Percentiles rank a stretch among this genome's conserved stretches.
Conservation (phyloP, 495 filamentous ascomycete species). For the Hamigera avellanea region DNA sequence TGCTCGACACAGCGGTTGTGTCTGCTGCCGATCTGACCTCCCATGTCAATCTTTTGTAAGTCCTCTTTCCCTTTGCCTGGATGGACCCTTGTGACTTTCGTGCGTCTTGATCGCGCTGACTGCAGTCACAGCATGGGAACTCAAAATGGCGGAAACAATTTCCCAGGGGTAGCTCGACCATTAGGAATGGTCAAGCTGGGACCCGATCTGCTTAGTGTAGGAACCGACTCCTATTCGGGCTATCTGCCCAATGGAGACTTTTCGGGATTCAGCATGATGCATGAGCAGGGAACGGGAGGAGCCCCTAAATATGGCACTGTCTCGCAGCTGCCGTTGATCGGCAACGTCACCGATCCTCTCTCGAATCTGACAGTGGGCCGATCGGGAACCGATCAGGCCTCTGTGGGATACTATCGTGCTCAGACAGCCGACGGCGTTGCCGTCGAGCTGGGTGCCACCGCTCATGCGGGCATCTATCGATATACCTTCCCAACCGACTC, state of each 20-base stretch:
- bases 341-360: slow-evolving; percentile 44
- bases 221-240: slow-evolving; percentile 55
- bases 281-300: slow-evolving; percentile 64
- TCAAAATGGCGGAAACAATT: slow-evolving; percentile 51
- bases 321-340: slow-evolving; percentile 49
- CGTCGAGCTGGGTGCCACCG: slow-evolving; percentile 48
- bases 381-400: slow-evolving; percentile 35
- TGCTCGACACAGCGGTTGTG: background rate
- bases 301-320: slow-evolving; percentile 65
- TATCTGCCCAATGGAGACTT: slow-evolving; percentile 48
- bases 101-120: background rate
- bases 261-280: slow-evolving; percentile 61
- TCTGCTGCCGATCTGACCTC: background rate
- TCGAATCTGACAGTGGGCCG: slow-evolving; percentile 41
- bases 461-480: slow-evolving; percentile 51
- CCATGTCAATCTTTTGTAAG: background rate
- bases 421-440: slow-evolving; percentile 38
- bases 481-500: slow-evolving; percentile 43
- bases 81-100: background rate
- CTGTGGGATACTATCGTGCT: slow-evolving; percentile 56
- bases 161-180: slow-evolving; percentile 53
- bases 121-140: slow-evolving; percentile 17
- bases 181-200: slow-evolving; percentile 65
- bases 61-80: too few species aligned
- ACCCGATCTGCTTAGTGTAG: slow-evolving; percentile 39